Conservation (phyloP, 2,329 filamentous ascomycete species). For the Colletotrichum ledebouriae region DNA sequence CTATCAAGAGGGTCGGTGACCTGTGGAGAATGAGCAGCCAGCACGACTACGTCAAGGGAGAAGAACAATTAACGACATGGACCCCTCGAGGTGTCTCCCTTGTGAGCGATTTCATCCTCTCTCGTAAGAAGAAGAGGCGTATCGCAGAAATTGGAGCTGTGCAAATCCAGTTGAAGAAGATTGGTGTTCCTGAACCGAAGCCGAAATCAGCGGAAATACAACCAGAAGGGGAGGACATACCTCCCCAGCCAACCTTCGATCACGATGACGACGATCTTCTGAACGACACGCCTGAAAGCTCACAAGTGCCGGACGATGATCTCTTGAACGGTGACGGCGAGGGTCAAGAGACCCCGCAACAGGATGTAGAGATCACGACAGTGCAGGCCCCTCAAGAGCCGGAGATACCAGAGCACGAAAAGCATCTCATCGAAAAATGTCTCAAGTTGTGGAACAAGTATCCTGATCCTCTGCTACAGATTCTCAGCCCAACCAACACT, state of each 20-base stretch:
- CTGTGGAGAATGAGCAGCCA: slow-evolving; percentile 97
- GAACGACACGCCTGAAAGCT: slow-evolving; percentile 68
- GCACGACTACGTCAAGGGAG: slow-evolving; percentile 95
- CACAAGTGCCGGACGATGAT: slow-evolving; percentile 57
- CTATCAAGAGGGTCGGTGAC: slow-evolving; percentile 91
- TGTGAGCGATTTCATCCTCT: slow-evolving; percentile 86
- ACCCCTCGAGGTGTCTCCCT: slow-evolving; percentile 89
- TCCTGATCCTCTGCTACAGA: slow-evolving; percentile 67
- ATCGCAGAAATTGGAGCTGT: slow-evolving; percentile 85
- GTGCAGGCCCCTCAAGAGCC: slow-evolving; percentile 46
- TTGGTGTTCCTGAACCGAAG: slow-evolving; percentile 62
- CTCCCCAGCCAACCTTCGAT: slow-evolving; percentile 57
- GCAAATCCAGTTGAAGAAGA: slow-evolving; percentile 73
- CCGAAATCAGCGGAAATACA: slow-evolving; percentile 50
- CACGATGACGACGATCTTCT: slow-evolving; percentile 69
- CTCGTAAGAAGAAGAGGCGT: slow-evolving; percentile 80
- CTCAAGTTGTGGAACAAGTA: slow-evolving; percentile 75
- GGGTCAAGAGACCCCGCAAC: slow-evolving; percentile 44
- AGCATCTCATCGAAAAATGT: slow-evolving; percentile 65
- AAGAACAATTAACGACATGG: slow-evolving; percentile 89
- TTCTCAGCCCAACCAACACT: slow-evolving; percentile 73
- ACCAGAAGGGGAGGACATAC: slow-evolving; percentile 53
- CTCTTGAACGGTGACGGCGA: slow-evolving; percentile 45
- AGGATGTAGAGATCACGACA: slow-evolving; percentile 45
- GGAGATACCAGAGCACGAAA: slow-evolving; percentile 61